Evolutionary conservation across 352 stramenopile genomes (phyloP), one percentile per base, ranked within the genome.

Genomic region (Phytophthora pluvialis): DNA sequence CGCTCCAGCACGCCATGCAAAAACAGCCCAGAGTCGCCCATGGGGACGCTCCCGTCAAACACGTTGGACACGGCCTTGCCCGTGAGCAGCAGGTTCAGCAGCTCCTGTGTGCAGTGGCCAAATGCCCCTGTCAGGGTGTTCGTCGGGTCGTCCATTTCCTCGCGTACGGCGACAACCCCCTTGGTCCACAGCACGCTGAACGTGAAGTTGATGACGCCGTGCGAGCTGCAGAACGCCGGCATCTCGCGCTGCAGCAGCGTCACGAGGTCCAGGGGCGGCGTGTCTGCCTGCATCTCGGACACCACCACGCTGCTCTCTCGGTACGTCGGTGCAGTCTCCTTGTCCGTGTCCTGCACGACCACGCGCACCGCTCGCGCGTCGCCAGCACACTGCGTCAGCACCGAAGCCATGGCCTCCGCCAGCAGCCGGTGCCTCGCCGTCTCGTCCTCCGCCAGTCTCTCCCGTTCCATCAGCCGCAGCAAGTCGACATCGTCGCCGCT

Each of bases 31-130:
- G 84, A 75, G 38, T 94, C 89, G 11, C 84, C 82, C 78, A 97
- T 81, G 10, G 81, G 79, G 42, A 94, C 83, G 18, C 33, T 67
- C 5, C 88, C 90, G 50, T 97, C 90, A 62, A 95, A 94, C 15
- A 94, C 86, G 44, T 97, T 94, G 16, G 85, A 95, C 21, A 84
- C 73, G 7, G 86, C 90, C 8, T 71, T 65, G 36, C 90, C 90
- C 9, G 78, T 93, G 29, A 97, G 75, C 55, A 96, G 60, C 43
- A 97, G 56, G 47, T 96, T 97, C 28, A 97, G 59, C 32, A 97
- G 72, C 72, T 97, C 90, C 64, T 97, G 89, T 4, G 75, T 78
- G 29, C 89, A 94, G 57, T 97, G 84, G 4, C 89, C 89, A 56
- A 93, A 94, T 29, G 86, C 67, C 7, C 72, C 86, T 8, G 86